A percentile compares a stretch with the other conserved stretches of the same genome.
These are phyloP conservation scores for Carallia pectinifolia DNA, from an alignment of 345 rosid species.

Conservation along the genomic window DNA sequence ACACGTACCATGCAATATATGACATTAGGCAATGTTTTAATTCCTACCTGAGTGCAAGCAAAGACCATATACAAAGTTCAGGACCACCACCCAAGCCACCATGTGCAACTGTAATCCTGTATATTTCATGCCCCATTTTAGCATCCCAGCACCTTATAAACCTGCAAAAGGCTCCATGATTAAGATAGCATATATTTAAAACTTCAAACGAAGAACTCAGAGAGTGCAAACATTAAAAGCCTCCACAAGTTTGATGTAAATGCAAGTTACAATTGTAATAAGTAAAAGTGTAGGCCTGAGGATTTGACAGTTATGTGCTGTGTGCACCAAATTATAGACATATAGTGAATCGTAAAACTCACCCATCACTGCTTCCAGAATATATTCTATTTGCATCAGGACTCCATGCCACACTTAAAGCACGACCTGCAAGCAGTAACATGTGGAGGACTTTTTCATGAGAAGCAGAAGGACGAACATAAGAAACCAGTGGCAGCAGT, in stretches of 20 bases:
- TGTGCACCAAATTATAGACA: background rate
- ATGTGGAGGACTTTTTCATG: slow-evolving; percentile 9
- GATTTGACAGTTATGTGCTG: background rate
- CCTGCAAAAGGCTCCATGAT: slow-evolving; percentile 41
- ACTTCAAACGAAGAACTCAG: background rate
- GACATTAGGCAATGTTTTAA: slow-evolving; percentile 1
- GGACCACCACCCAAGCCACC: slow-evolving; percentile 67
- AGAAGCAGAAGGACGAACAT: slow-evolving; percentile 16
- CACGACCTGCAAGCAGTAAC: slow-evolving; percentile 56
- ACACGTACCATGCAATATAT: background rate
- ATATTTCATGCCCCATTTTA: slow-evolving; percentile 58
- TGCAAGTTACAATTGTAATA: background rate
- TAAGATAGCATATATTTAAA: slow-evolving; percentile 11
- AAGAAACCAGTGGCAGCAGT: slow-evolving; percentile 16
- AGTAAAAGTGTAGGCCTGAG: background rate
- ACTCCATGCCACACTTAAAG: slow-evolving; percentile 75
- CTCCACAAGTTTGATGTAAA: background rate
- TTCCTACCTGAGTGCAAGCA: slow-evolving; percentile 74
- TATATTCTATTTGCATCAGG: slow-evolving; percentile 56
- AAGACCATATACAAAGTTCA: slow-evolving; percentile 82
- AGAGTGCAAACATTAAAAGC: background rate
- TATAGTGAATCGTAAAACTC: slow-evolving; percentile 24
- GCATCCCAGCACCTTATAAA: slow-evolving; percentile 91
- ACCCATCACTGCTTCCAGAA: slow-evolving; percentile 96
- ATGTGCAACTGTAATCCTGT: slow-evolving; percentile 78